Evolutionary conservation across 768 basidiomycete species (phyloP).

Genomic region (Tulasnella sp.): DNA sequence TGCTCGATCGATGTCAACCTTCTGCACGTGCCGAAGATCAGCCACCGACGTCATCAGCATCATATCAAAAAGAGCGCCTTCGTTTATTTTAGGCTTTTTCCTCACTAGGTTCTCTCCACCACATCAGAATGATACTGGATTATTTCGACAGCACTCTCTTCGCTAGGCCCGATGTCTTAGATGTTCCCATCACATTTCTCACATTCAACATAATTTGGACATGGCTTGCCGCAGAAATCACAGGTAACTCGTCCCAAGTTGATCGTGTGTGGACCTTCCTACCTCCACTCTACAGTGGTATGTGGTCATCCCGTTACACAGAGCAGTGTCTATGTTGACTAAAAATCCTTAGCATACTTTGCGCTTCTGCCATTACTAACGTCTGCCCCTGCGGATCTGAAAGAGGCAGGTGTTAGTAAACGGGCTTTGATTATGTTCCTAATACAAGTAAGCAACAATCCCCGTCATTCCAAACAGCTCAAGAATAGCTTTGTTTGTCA

Average conservation of each 20-base stretch:
- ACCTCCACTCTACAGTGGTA: conserved; percentile 58
- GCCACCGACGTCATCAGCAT: conserved; percentile 4
- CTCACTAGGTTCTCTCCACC: too few relatives aligned
- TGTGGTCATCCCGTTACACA: neutral
- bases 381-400: conserved; percentile 27
- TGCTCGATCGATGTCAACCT: neutral
- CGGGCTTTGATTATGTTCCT: conserved; percentile 57
- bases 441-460: conserved; percentile 36
- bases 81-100: neutral
- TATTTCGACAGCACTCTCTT: conserved; percentile 1
- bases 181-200: conserved; percentile 10
- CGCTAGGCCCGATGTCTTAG: conserved; percentile 3
- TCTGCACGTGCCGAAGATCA: neutral
- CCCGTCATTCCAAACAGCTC: neutral
- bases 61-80: neutral
- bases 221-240: conserved; percentile 51
- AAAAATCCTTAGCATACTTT: conserved; percentile 40
- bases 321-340: neutral
- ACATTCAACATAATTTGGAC: conserved; percentile 22
- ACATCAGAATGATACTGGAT: too few relatives aligned
- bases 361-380: conserved; percentile 59
- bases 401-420: conserved; percentile 49
- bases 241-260: conserved; percentile 74
- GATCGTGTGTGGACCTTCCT: conserved; percentile 65
- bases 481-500: neutral